A percentile compares a stretch with the other conserved stretches of the same genome.
These are phyloP conservation scores for Melanomma pulvis-pyrius DNA, from an alignment of 495 filamentous ascomycete species.

Conservation along the genomic window DNA sequence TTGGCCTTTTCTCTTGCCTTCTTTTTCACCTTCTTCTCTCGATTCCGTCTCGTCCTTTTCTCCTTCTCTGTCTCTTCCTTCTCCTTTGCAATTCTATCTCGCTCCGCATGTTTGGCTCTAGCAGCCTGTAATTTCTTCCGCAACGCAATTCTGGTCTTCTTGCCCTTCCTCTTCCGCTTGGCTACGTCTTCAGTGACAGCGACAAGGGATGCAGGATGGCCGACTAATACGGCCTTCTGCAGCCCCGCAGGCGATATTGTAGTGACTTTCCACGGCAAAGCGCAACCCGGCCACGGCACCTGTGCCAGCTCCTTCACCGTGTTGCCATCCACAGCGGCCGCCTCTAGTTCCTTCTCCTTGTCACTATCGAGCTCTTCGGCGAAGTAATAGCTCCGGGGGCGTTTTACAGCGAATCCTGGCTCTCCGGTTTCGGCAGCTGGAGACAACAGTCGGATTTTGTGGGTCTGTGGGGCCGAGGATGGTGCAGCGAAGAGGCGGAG, in stretches of 20 bases:
- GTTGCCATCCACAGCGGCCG: slow-evolving; percentile 51
- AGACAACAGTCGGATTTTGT: slow-evolving; percentile 31
- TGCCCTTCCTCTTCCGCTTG: slow-evolving; percentile 53
- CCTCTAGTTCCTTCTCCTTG: slow-evolving; percentile 42
- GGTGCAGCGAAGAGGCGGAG: slow-evolving; percentile 59
- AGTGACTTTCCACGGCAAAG: slow-evolving; percentile 58
- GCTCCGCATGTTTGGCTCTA: slow-evolving; percentile 52
- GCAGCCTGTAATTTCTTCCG: slow-evolving; percentile 55
- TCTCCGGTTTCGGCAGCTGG: slow-evolving; percentile 35
- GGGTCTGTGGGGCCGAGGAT: slow-evolving; percentile 14
- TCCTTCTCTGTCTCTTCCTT: slow-evolving; percentile 27
- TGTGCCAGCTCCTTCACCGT: slow-evolving; percentile 48
- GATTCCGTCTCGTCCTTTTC: slow-evolving; percentile 36
- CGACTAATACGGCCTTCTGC: slow-evolving; percentile 18
- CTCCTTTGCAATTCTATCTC: slow-evolving; percentile 18
- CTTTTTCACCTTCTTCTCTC: slow-evolving; percentile 36
- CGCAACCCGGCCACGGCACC: slow-evolving; percentile 54
- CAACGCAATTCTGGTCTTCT: slow-evolving; percentile 56
- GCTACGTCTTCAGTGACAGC: slow-evolving; percentile 26
- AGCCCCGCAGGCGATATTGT: slow-evolving; percentile 27
- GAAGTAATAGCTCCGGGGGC: slow-evolving; percentile 53
- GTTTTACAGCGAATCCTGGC: slow-evolving; percentile 47
- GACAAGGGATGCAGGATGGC: not conserved
- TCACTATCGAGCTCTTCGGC: slow-evolving; percentile 43
- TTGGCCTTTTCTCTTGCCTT: slow-evolving; percentile 33